A percentile compares a stretch with the other conserved stretches of the same genome.
These are phyloP conservation scores for Avena insularis DNA, from an alignment of 176 grass and related monocot genomes.

Conservation along the genomic window DNA sequence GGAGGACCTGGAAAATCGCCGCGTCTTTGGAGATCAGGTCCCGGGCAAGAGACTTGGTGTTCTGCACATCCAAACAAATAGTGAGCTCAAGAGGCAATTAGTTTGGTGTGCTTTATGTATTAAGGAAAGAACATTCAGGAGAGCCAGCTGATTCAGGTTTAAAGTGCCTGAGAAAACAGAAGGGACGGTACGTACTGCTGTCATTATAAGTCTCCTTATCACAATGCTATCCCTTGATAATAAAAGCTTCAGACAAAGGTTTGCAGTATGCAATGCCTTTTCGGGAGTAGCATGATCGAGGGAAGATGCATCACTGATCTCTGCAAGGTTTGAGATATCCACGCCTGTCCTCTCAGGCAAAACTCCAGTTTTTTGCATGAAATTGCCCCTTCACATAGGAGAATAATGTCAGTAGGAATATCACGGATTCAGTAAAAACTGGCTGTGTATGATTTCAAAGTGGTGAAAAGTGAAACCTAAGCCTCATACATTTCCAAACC, in stretches of 20 bases:
- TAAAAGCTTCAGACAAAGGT: conserved; percentile 61
- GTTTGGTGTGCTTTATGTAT: background rate
- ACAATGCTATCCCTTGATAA: conserved; percentile 58
- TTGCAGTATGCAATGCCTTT: conserved; percentile 49
- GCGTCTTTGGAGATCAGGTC: conserved; percentile 68
- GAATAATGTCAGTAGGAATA: background rate
- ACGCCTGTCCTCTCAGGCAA: conserved; percentile 37
- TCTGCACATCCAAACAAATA: conserved; percentile 23
- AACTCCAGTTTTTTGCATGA: conserved; percentile 37
- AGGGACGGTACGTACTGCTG: conserved; percentile 51
- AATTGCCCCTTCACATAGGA: conserved; percentile 47
- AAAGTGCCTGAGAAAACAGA: background rate
- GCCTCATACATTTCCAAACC: background rate
- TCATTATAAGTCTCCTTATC: conserved; percentile 72
- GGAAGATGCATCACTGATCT: conserved; percentile 35
- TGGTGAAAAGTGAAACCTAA: conserved; percentile 16
- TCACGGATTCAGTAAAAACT: background rate
- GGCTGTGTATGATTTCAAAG: background rate
- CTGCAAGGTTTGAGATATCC: conserved; percentile 34
- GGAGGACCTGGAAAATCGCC: conserved; percentile 43
- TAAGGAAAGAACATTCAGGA: background rate
- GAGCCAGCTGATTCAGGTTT: background rate
- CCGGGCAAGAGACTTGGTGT: conserved; percentile 50
- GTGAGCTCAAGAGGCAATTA: conserved; percentile 10
- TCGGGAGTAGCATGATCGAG: conserved; percentile 35